Evolutionary conservation across 495 filamentous ascomycete genomes (phyloP).

Genomic region (Xylaria acuta): DNA sequence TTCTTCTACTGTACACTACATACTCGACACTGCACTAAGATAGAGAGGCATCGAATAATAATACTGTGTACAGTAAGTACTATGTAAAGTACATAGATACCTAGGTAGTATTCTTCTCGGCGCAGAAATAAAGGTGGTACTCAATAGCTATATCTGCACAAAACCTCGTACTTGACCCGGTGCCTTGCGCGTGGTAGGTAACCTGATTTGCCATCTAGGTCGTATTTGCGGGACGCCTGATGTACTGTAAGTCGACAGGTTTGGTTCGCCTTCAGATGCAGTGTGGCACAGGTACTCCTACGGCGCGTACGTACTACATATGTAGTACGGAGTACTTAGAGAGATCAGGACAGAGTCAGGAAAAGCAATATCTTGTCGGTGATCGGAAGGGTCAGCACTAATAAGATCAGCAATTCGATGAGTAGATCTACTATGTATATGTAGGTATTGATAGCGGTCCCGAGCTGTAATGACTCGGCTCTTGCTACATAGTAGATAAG

Average conservation of each 20-base stretch:
- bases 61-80: background rate
- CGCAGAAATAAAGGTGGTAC: background rate
- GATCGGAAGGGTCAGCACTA: background rate
- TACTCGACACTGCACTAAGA: too few relatives aligned
- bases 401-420: slow-evolving; percentile 14
- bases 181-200: slow-evolving; percentile 28
- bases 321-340: too few relatives aligned
- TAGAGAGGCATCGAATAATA: background rate
- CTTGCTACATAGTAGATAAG: background rate
- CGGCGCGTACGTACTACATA: too few relatives aligned
- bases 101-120: background rate
- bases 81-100: background rate
- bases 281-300: background rate
- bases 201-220: slow-evolving; percentile 24
- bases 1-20: background rate
- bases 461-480: background rate
- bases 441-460: background rate
- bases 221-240: slow-evolving; percentile 27
- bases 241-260: background rate
- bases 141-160: background rate
- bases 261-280: background rate
- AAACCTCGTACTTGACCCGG: slow-evolving; percentile 27
- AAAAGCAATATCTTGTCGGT: slow-evolving; percentile 22
- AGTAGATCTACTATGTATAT: too few relatives aligned
- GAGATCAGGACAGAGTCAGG: background rate